Conservation (phyloP, 306 rosid species). For the Ceratonia siliqua region DNA sequence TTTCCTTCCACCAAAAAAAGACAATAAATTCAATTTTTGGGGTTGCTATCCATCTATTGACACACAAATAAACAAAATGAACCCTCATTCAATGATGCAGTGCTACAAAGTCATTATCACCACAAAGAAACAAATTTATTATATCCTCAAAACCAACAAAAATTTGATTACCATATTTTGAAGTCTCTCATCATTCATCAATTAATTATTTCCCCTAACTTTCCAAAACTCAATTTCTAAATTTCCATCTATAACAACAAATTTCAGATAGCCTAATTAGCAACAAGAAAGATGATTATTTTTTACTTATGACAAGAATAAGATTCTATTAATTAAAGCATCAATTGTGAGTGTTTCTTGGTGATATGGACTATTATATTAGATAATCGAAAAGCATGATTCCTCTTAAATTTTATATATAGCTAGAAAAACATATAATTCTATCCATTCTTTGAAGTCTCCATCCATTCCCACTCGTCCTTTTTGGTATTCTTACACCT, state of each 20-base stretch:
- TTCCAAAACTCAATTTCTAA: neutral
- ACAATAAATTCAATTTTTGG: slow-evolving; percentile 7
- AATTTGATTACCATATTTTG: neutral
- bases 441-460: no score
- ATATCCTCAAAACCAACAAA: neutral
- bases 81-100: neutral
- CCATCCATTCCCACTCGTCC: no score
- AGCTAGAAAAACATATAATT: no score
- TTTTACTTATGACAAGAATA: neutral
- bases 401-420: no score
- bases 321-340: neutral
- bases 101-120: neutral
- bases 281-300: neutral
- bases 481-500: no score
- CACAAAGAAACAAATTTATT: neutral
- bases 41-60: neutral
- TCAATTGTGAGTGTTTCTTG: no score
- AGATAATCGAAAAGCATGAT: no score
- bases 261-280: neutral
- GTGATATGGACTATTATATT: no score
- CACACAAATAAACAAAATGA: neutral
- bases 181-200: neutral
- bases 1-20: slow-evolving; percentile 14
- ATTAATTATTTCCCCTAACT: neutral
- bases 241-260: neutral